Base-by-base conservation (phyloP, 139 green algal species). In the Pycnococcus provasolii region DNA sequence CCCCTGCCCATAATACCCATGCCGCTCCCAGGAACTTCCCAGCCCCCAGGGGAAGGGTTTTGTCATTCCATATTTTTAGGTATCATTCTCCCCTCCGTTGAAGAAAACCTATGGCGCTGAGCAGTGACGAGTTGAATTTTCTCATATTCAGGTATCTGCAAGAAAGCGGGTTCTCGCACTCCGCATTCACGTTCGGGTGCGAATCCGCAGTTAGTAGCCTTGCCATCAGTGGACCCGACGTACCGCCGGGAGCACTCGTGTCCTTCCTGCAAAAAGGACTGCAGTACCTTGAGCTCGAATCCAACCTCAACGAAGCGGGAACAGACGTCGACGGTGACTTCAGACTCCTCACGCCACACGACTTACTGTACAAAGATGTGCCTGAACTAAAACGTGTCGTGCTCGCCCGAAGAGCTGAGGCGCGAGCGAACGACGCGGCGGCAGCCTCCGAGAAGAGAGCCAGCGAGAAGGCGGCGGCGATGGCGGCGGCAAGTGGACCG, bases 261-360 rank as follows among this genome's bases (percentile, higher is more conserved):
- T 85, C 83, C 1, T 91, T 96, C 58, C 79, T 98, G 0, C 91
- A 98, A 64, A 97, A 96, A 67, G 93, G 93, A 3, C 62, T 97
- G 59, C 91, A 98, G 73, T 97, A 95, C 67, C 69, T 96, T 63
- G 93, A 99, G 80, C 72, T 97, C 67, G 91, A 99, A 66, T 89
- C 91, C 3, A 98, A 98, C 72, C 62, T 98, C 8, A 88, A 83
- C 62, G 87, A 91, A 67, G 83, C 70, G 15, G 66, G 77, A 9
- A 63, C 64, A 1, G 83, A 88, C 11, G 65, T 94, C 1, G 86
- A 92, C 6, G 88, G 80, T 0, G 86, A 96, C 59, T 97, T 94
- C 71, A 76, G 82, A 3, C 66, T 89, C n/a, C 78, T 98, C 6
- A 79, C 76, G 0, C 80, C 90, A 1, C 55, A 79, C 43, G 91